phyloP scores from a whole-genome alignment of 2,329 filamentous ascomycete species.

The Neurospora crassa region DNA sequence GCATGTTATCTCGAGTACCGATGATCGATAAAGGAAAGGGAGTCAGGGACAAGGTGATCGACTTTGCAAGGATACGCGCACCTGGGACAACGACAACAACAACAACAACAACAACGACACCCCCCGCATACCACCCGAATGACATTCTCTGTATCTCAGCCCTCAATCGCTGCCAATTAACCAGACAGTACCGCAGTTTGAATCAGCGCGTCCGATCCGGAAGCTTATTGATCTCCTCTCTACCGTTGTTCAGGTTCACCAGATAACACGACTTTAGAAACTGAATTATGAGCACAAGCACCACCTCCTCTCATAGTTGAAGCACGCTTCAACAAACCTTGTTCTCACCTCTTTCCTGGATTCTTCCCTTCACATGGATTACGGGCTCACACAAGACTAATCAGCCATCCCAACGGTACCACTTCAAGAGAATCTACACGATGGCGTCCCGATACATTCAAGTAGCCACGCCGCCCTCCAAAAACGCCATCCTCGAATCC shows the following conservation, averaged over 20 bases:
- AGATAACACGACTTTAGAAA: no score
- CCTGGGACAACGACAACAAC: not conserved
- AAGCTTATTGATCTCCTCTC: no score
- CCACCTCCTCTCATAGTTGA: no score
- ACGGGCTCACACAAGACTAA: not conserved
- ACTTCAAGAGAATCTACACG: constrained; percentile 1
- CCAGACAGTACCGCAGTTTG: no score
- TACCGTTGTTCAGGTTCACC: no score
- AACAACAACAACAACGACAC: not conserved
- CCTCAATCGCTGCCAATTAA: not conserved
- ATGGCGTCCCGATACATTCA: constrained; percentile 4
- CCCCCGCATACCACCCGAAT: not conserved
- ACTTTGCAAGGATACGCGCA: not conserved
- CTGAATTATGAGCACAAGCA: no score
- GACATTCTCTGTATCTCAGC: not conserved
- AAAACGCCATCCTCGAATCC: constrained; percentile 3
- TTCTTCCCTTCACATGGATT: not conserved
- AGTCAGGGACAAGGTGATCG: not conserved
- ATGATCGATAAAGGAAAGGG: not conserved
- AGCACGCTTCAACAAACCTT: not conserved
- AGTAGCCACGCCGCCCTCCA: constrained; percentile 1
- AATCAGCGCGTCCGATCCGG: no score
- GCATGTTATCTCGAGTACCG: not conserved
- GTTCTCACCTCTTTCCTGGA: not conserved
- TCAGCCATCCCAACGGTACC: no score